A percentile compares a stretch with the other conserved stretches of the same genome.
These are phyloP conservation scores for Nidularia pulvinata DNA, from an alignment of 768 basidiomycete genomes.

Conservation along the genomic window DNA sequence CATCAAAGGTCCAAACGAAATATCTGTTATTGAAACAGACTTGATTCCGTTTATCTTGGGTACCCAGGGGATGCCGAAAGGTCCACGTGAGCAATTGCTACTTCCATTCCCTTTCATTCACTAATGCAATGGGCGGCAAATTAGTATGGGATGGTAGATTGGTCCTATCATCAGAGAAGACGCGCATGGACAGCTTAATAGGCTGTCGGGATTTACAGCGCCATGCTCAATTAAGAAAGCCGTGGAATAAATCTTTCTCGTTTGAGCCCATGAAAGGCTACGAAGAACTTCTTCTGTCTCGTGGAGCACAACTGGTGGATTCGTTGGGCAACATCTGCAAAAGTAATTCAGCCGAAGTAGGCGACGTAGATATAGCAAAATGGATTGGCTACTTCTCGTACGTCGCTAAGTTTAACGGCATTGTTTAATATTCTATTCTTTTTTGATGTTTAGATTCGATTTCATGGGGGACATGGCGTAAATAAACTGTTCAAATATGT, in stretches of 20 bases:
- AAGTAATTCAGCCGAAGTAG: neutral
- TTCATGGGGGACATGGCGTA: constrained; percentile 42
- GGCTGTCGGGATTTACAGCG: constrained; percentile 20
- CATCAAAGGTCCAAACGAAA: constrained; percentile 46
- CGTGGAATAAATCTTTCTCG: constrained; percentile 43
- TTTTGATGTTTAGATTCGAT: constrained; percentile 16
- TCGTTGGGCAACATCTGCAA: constrained; percentile 14
- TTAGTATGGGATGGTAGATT: constrained; percentile 41
- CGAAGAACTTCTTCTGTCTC: constrained; percentile 22
- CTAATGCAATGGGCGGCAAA: neutral
- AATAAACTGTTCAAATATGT: constrained; percentile 5
- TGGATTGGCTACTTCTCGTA: constrained; percentile 33
- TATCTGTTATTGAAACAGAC: constrained; percentile 42
- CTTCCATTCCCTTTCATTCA: neutral
- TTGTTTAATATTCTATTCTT: neutral
- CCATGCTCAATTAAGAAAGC: constrained; percentile 34
- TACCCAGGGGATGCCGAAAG: constrained; percentile 48
- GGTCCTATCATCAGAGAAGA: constrained; percentile 20
- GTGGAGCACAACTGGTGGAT: constrained; percentile 27
- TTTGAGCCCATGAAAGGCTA: constrained; percentile 36
- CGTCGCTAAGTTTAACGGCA: neutral
- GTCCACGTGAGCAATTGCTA: constrained; percentile 36
- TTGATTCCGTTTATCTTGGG: constrained; percentile 43
- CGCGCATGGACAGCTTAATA: constrained; percentile 12
- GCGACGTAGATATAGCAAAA: constrained; percentile 19